Conservation (phyloP, 1,284 basidiomycete species). For the Macrocybe sp. region DNA sequence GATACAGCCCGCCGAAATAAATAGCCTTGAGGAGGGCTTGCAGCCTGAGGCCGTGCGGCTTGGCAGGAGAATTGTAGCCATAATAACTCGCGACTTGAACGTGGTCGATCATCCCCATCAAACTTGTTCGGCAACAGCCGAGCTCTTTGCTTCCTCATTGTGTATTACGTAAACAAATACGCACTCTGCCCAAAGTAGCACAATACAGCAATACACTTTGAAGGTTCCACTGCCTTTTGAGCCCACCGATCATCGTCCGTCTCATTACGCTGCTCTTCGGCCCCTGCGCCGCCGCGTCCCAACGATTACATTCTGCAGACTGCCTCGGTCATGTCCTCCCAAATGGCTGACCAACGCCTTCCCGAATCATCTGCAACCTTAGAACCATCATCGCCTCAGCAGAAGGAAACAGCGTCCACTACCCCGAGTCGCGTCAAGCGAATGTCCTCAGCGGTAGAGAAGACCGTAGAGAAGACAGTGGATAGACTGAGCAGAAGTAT, state of each 20-base stretch:
- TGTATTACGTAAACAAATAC: too few relatives aligned
- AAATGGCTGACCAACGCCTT: conserved; percentile 11
- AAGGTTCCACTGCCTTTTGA: background rate
- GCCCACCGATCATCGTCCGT: background rate
- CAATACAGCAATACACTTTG: too few relatives aligned
- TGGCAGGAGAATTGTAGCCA: too few relatives aligned
- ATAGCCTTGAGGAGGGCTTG: conserved; percentile 12
- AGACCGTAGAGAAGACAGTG: conserved; percentile 49
- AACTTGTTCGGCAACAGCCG: conserved; percentile 13
- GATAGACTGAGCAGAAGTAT: conserved; percentile 55
- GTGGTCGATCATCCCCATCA: conserved; percentile 17
- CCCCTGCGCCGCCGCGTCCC: too few relatives aligned
- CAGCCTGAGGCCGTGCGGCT: background rate
- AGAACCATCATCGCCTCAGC: conserved; percentile 23
- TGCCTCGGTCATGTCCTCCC: conserved; percentile 4
- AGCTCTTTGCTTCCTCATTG: background rate
- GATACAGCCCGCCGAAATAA: conserved; percentile 20
- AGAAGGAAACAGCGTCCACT: conserved; percentile 20
- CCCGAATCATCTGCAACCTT: conserved; percentile 13
- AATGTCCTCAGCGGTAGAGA: conserved; percentile 39
- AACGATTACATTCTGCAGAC: background rate
- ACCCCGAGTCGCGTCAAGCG: conserved; percentile 37
- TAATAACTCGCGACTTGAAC: conserved; percentile 28
- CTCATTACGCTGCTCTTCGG: too few relatives aligned
- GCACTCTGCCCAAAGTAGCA: too few relatives aligned